Conservation (phyloP, 495 filamentous ascomycete species). For the Evernia prunastri region DNA sequence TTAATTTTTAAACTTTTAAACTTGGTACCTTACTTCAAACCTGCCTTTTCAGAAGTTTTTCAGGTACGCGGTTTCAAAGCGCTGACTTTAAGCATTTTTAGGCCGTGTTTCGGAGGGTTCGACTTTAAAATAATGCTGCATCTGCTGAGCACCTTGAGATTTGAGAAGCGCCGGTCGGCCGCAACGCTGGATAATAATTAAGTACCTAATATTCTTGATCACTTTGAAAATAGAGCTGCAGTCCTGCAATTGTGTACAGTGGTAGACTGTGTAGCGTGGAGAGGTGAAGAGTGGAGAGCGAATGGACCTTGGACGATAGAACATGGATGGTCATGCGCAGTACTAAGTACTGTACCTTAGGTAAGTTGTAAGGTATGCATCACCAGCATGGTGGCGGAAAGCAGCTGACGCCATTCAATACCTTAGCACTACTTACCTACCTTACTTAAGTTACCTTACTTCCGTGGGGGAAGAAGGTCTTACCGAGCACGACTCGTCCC, state of each 20-base stretch:
- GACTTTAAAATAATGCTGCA: too few species aligned
- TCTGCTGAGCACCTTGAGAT: neutral
- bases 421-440: too few species aligned
- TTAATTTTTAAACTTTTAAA: neutral
- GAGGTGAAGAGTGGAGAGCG: too few species aligned
- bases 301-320: neutral
- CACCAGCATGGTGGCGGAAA: neutral
- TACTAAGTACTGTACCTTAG: too few species aligned
- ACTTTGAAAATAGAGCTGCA: too few species aligned
- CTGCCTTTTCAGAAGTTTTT: too few species aligned
- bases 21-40: neutral
- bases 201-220: too few species aligned
- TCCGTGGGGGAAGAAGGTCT: neutral
- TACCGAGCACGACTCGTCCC: neutral
- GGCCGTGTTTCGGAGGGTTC: slow-evolving; percentile 1
- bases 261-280: too few species aligned
- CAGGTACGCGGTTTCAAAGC: neutral
- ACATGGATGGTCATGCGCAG: neutral
- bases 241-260: too few species aligned
- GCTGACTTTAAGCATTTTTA: neutral
- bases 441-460: neutral
- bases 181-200: too few species aligned
- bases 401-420: neutral
- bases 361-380: too few species aligned
- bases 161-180: neutral